These are phyloP conservation scores for Blepharisma undulans DNA, from an alignment of 169 alveolate species.

Conservation along the genomic window DNA sequence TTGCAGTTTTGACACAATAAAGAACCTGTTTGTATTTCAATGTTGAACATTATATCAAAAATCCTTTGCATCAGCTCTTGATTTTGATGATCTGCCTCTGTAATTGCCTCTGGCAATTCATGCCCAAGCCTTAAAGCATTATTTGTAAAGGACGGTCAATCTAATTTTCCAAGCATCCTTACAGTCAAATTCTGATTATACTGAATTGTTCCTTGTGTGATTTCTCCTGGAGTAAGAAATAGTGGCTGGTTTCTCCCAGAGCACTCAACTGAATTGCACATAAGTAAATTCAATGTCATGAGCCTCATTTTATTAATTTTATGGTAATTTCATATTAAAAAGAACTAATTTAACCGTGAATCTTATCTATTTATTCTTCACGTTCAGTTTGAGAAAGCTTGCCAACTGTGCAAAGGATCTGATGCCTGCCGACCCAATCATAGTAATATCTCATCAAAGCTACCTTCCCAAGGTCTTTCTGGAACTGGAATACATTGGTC, in stretches of 20 bases:
- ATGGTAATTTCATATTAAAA: neutral
- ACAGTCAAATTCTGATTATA: conserved; percentile 37
- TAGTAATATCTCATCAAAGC: conserved; percentile 34
- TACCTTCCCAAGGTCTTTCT: conserved; percentile 26
- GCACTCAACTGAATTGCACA: conserved; percentile 63
- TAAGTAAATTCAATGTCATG: conserved; percentile 56
- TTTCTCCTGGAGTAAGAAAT: conserved; percentile 26
- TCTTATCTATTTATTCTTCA: conserved; percentile 18
- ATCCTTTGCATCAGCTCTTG: conserved; percentile 52
- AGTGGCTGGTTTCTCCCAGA: conserved; percentile 54
- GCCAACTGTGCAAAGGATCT: conserved; percentile 35
- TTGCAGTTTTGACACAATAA: conserved; percentile 70
- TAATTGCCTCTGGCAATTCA: conserved; percentile 48
- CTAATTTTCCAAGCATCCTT: conserved; percentile 50
- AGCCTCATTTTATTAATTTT: conserved; percentile 51
- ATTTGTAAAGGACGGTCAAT: conserved; percentile 45
- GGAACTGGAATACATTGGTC: conserved; percentile 39
- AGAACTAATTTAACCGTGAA: neutral
- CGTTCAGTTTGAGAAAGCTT: conserved; percentile 30
- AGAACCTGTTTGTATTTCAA: conserved; percentile 56
- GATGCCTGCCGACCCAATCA: conserved; percentile 42
- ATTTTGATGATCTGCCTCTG: conserved; percentile 40
- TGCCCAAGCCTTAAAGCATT: conserved; percentile 29
- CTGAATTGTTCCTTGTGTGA: conserved; percentile 38
- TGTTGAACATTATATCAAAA: conserved; percentile 48